Conservation (phyloP, 495 filamentous ascomycete species). For the Daldinia concentrica region DNA sequence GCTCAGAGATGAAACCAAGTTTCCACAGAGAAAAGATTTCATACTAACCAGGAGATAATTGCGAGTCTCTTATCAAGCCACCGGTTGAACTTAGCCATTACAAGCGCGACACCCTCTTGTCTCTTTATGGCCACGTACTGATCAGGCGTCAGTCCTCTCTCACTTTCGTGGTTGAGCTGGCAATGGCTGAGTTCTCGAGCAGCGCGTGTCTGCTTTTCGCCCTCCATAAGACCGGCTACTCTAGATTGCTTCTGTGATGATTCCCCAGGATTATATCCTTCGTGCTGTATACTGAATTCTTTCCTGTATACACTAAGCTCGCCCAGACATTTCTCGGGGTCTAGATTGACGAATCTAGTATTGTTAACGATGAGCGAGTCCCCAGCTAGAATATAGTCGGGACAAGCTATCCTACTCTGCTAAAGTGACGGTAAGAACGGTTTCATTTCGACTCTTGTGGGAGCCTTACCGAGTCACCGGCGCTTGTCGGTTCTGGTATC, state of each 20-base stretch:
- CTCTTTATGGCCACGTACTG: conserved; percentile 45
- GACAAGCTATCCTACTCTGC: conserved; percentile 17
- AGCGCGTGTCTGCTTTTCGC: conserved; percentile 37
- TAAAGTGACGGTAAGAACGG: conserved; percentile 34
- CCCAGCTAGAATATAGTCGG: conserved; percentile 3
- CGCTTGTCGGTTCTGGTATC: conserved; percentile 30
- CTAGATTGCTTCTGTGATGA: conserved; percentile 22
- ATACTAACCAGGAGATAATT: conserved; percentile 45
- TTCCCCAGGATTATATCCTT: conserved; percentile 28
- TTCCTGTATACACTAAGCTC: conserved; percentile 37
- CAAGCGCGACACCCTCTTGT: conserved; percentile 36
- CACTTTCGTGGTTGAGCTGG: conserved; percentile 28
- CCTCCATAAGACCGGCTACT: conserved; percentile 43
- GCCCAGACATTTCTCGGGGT: conserved; percentile 33
- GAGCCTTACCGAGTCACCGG: conserved; percentile 38
- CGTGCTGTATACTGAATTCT: conserved; percentile 32
- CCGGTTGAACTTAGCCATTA: conserved; percentile 39
- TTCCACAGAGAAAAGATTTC: neutral
- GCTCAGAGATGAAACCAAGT: neutral
- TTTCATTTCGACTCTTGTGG: conserved; percentile 7
- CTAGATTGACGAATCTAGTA: conserved; percentile 10
- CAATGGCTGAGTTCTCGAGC: conserved; percentile 37
- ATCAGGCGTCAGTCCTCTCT: conserved; percentile 43
- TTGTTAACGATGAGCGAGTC: conserved; percentile 18
- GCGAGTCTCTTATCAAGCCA: conserved; percentile 46